Conservation (phyloP, 2,329 filamentous ascomycete genomes). For the Camillea tinctor region DNA sequence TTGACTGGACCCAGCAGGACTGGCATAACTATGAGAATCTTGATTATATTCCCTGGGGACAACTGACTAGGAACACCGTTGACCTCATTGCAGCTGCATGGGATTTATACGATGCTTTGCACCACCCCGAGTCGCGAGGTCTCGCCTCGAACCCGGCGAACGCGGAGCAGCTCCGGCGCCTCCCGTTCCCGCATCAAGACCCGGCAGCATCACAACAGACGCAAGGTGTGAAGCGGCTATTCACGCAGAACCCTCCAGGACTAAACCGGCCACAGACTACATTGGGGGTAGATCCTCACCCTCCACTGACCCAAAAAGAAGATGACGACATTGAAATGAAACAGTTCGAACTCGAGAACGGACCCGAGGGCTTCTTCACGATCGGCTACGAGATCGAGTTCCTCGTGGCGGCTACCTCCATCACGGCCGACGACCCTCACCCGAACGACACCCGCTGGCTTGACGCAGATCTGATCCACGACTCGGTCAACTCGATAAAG, state of each 20-base stretch:
- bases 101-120: background rate
- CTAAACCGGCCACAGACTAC: no score
- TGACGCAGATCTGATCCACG: background rate
- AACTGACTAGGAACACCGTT: background rate
- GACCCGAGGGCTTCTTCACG: background rate
- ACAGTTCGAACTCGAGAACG: no score
- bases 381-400: slow-evolving; percentile 16
- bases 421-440: background rate
- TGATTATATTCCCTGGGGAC: no score
- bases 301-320: no score
- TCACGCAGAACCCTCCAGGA: background rate
- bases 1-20: no score
- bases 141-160: background rate
- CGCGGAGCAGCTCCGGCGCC: background rate
- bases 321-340: no score
- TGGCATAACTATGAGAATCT: no score
- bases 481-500: background rate
- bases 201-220: background rate
- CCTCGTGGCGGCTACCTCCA: slow-evolving; percentile 4
- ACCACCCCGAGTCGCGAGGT: background rate
- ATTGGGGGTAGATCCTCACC: no score
- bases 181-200: background rate
- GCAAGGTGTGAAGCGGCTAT: background rate
- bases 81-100: background rate
- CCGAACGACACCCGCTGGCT: slow-evolving; percentile 3